A percentile compares a stretch with the other conserved stretches of the same genome.
Conservation (phyloP, 73 alveolate genomes). For the Durusdinium trenchii region DNA sequence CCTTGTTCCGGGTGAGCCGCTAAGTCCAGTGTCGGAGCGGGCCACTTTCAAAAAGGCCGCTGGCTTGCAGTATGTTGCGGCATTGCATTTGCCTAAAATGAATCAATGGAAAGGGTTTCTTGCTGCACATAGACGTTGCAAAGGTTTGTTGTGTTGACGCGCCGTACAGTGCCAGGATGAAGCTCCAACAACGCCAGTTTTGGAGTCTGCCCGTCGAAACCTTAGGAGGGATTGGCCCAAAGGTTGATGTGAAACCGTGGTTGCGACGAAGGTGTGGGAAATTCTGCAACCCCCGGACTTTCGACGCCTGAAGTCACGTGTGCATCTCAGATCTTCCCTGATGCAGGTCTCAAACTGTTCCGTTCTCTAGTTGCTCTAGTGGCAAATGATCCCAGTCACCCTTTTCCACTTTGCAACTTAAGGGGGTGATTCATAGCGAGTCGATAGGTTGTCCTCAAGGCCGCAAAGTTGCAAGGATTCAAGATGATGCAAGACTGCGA, state of each 20-base stretch:
- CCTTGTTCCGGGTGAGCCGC: slow-evolving; percentile 80
- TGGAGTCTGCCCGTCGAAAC: background rate
- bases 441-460: too few species aligned
- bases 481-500: too few species aligned
- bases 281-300: slow-evolving; percentile 46
- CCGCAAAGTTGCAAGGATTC: too few species aligned
- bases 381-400: too few species aligned
- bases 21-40: slow-evolving; percentile 54
- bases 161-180: slow-evolving; percentile 6
- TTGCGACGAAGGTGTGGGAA: background rate
- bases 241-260: background rate
- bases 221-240: background rate
- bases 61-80: background rate
- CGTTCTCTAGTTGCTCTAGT: too few species aligned
- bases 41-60: background rate
- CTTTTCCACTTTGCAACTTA: too few species aligned
- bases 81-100: background rate
- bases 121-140: background rate
- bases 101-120: background rate
- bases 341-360: background rate
- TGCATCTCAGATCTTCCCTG: background rate
- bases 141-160: background rate
- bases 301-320: slow-evolving; percentile 70
- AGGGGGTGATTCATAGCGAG: too few species aligned
- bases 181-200: slow-evolving; percentile 29